These are phyloP conservation scores for Blepharisma undulans DNA, from an alignment of 169 alveolate species.

Conservation along the genomic window DNA sequence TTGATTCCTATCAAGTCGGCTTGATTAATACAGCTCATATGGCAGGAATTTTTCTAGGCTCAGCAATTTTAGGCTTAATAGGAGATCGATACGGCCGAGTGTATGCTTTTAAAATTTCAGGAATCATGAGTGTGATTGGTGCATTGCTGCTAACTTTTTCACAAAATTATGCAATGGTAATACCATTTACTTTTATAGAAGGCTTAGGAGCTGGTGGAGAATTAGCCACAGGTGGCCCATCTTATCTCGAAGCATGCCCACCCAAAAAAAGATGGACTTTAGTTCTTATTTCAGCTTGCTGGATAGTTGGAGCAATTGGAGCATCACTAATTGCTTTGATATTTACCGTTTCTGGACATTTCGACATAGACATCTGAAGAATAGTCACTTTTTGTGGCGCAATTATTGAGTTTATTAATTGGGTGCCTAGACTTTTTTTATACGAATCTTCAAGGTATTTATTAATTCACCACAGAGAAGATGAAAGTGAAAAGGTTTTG, in stretches of 20 bases:
- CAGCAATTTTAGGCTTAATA: not conserved
- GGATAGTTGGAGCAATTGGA: not conserved
- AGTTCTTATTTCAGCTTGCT: not conserved
- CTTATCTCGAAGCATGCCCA: constrained; percentile 18
- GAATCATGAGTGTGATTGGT: not conserved
- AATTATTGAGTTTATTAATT: not conserved
- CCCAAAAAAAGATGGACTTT: constrained; percentile 22
- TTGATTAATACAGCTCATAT: not conserved
- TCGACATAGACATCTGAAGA: not conserved
- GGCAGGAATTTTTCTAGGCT: not conserved
- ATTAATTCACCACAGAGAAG: not conserved
- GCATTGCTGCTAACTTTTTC: not conserved
- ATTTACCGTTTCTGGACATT: not conserved
- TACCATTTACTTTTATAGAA: not conserved
- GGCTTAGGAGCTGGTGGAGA: constrained; percentile 26
- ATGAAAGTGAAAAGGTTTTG: not conserved
- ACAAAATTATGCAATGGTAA: not conserved
- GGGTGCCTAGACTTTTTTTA: not conserved
- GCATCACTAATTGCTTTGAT: constrained; percentile 12
- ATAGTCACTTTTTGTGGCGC: not conserved
- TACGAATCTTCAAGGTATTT: constrained; percentile 2
- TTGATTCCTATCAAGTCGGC: not conserved
- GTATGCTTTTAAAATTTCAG: not conserved
- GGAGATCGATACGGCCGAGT: constrained; percentile 5
- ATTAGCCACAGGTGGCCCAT: not conserved